phyloP scores from a whole-genome alignment of 2,329 filamentous ascomycete species.

The Ilyonectria robusta region DNA sequence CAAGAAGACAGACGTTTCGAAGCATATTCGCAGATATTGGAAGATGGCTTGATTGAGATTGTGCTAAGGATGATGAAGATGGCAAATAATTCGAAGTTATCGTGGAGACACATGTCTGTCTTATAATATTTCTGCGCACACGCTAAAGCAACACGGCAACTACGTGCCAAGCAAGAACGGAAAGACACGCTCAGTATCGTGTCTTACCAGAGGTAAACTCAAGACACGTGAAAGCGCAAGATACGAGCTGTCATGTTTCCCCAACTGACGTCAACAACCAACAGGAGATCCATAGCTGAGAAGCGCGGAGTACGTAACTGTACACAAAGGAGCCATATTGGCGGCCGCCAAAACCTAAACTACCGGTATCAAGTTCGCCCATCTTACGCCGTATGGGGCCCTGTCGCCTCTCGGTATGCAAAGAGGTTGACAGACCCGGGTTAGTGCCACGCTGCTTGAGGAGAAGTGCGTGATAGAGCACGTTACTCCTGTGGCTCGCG shows the following conservation, averaged over 20 bases:
- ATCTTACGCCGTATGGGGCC: neutral
- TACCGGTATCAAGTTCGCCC: neutral
- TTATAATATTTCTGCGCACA: neutral
- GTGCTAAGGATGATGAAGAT: neutral
- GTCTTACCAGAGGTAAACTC: neutral
- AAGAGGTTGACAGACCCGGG: neutral
- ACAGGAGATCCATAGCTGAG: too few relatives aligned
- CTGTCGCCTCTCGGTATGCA: neutral
- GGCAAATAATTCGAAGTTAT: neutral
- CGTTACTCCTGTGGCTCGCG: neutral
- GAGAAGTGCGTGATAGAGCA: neutral
- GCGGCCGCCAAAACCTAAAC: neutral
- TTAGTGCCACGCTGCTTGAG: neutral
- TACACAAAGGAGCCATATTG: neutral
- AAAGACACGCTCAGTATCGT: neutral
- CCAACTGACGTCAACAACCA: neutral
- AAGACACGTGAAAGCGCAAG: neutral
- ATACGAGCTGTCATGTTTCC: neutral
- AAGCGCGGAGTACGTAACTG: neutral
- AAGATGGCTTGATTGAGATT: neutral
- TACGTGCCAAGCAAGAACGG: neutral
- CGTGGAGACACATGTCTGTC: neutral
- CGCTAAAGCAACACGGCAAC: neutral
- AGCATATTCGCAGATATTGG: slow-evolving; percentile 28
- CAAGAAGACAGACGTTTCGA: slow-evolving; percentile 22